Percentiles rank a stretch among this genome's conserved stretches.
These are phyloP conservation scores for Perkinsus marinus DNA, from an alignment of 169 alveolate genomes.

Conservation along the genomic window DNA sequence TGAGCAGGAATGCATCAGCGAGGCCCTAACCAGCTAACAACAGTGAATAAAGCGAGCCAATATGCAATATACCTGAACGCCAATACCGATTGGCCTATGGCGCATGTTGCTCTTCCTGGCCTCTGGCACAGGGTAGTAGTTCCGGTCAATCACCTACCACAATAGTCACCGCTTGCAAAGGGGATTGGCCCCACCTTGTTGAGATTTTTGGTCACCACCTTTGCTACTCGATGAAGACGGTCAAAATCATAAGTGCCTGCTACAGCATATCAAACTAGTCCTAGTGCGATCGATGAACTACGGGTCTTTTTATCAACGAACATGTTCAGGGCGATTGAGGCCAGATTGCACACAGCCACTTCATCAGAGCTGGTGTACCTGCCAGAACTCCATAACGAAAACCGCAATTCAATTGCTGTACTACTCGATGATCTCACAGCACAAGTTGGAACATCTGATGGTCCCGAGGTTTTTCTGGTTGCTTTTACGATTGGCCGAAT, in stretches of 20 bases:
- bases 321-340: constrained; percentile 79
- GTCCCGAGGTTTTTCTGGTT: constrained; percentile 95
- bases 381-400: not conserved
- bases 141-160: constrained; percentile 70
- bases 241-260: not conserved
- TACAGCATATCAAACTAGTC: not conserved
- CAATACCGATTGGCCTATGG: constrained; percentile 98
- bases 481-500: constrained; percentile 82
- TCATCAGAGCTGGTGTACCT: constrained; percentile 85
- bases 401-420: not conserved
- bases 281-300: not conserved
- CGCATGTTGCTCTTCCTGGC: constrained; percentile 80
- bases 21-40: constrained; percentile 61
- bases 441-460: constrained; percentile 82
- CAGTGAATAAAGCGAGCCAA: too few species aligned
- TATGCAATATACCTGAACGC: constrained; percentile 50
- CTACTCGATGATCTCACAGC: constrained; percentile 88
- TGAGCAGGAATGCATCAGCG: constrained; percentile 89
- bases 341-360: constrained; percentile 98
- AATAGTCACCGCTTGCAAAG: not conserved
- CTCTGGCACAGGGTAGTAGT: constrained; percentile 86
- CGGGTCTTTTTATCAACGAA: constrained; percentile 46
- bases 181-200: constrained; percentile 41
- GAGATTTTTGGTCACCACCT: constrained; percentile 78
- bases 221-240: constrained; percentile 43